Evolutionary conservation across 495 filamentous ascomycete genomes (phyloP), one percentile per base, ranked within the genome.

Genomic region (Lineolata rhizophorae): DNA sequence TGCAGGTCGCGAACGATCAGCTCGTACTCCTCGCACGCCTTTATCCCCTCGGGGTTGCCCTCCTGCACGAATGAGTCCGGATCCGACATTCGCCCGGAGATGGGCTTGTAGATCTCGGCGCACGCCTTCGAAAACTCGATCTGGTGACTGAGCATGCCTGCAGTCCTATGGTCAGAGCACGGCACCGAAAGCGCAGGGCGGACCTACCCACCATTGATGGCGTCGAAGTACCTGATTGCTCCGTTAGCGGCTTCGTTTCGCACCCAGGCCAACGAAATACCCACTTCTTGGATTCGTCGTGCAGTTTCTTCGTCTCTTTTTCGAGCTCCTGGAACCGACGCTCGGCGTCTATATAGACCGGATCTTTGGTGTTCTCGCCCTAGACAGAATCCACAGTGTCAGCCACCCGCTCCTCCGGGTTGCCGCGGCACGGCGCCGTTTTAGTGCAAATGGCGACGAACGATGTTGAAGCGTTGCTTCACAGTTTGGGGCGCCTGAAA

Each of bases 91-190:
- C 85, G 78, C 13, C 87, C 87, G 37, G 83, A 93, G 41, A 99
- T 95, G 30, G 87, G 87, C 48, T 91, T 93, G 61, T 99, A 99
- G 41, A 99, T 74, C 55, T 99, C 90, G 29, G 74, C 73, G 55
- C 87, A 76, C 20, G 81, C 79, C 58, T 92, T 73, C 42, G 84
- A 90, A 61, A 99, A 99, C 53, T 90, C 90, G 61, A 95, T 94
- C 55, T 99, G 87, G 56, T 93, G 82, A 53, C 60, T 71, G 42
- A 99, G 60, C 87, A 99, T 99, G 59, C 82, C 72, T 77, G 37
- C 27, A 45, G 17, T 15, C 20, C 24, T 30, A 15, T 13, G 13
- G 9, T 29, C 8, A 19, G 0, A 10, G 10, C 5, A 20, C 17
- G 34, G 18, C 9, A 25, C n/a, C n/a, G n/a, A n/a, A n/a, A n/a